Base-by-base conservation (phyloP, 1,284 basidiomycete genomes). In the Cryptococcus sp. region DNA sequence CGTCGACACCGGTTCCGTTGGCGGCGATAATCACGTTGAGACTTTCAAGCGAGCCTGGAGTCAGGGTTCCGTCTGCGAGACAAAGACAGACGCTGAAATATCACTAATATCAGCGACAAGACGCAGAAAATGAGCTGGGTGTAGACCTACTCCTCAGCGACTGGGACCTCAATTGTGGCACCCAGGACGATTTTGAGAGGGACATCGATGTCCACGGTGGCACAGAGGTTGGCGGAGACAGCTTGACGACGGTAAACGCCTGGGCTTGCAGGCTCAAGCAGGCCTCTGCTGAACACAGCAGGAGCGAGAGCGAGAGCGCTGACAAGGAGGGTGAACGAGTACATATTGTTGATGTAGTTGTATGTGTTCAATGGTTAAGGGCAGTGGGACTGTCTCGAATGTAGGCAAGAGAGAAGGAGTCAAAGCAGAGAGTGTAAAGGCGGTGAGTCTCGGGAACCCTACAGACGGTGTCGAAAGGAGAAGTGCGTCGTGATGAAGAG, bases 51-150 rank as follows among this genome's bases (percentile, higher is more conserved):
- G 48, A 52, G 16, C 42, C 45, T 20, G 43, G 22, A 35, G 58
- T 60, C 15, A 60, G 19, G 22, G 45, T 50, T 19, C 58, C 58
- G 2, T 19, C 54, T 16, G 20, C 27, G 46, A 56, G 41, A 52
- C 58, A 60, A 1, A 60, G 30, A 46, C 58, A 60, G 8, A 60
- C 40, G 10, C 58, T 60, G n/a, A 19, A 22, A 5, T 10, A 23
- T 17, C 16, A 19, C 1, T 0, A 6, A 19, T n/a, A 5, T 19
- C 22, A 40, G n/a, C 30, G n/a, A n/a, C 13, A 16, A 51, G 20
- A 16, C n/a, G 23, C 8, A 51, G 17, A 13, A 1, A 1, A 15
- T 16, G 16, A 16, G n/a, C 17, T 22, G n/a, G 3, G n/a, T 13
- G 16, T 39, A 5, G 8, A 51, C 50, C 40, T 17, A 51, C 50